Evolutionary conservation across 2,329 filamentous ascomycete species (phyloP).

Genomic region (Aspergillus niger): DNA sequence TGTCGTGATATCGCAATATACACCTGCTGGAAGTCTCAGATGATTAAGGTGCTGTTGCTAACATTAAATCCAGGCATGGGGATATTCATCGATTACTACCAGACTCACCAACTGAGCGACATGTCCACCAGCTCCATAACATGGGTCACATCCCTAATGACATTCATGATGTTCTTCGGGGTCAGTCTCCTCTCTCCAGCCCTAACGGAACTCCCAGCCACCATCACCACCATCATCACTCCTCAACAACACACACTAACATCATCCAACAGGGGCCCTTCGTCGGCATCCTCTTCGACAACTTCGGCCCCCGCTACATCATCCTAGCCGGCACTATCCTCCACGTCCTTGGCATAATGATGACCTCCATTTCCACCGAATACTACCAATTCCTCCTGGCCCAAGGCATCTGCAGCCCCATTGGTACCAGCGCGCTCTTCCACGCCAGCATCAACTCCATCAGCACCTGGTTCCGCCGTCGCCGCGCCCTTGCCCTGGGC

Average conservation of each 20-base stretch:
- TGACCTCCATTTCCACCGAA: slow-evolving; percentile 53
- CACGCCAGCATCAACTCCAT: slow-evolving; percentile 41
- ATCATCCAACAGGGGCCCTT: slow-evolving; percentile 13
- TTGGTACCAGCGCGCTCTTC: slow-evolving; percentile 54
- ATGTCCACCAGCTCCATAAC: slow-evolving; percentile 14
- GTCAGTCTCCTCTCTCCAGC: slow-evolving; percentile 3
- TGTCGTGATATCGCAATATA: background rate
- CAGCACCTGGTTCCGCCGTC: slow-evolving; percentile 57
- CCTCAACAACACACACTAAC: background rate
- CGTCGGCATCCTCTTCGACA: slow-evolving; percentile 49
- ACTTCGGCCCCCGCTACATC: slow-evolving; percentile 60
- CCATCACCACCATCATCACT: background rate
- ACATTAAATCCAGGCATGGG: slow-evolving; percentile 24
- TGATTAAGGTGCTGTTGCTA: background rate
- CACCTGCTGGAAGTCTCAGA: background rate
- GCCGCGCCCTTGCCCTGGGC: slow-evolving; percentile 56
- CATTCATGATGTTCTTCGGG: slow-evolving; percentile 20
- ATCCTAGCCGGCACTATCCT: slow-evolving; percentile 53
- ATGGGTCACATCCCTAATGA: slow-evolving; percentile 19
- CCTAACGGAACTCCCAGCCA: background rate
- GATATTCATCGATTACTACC: slow-evolving; percentile 30
- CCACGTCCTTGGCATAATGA: slow-evolving; percentile 61
- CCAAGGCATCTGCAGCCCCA: slow-evolving; percentile 55
- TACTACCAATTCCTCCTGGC: slow-evolving; percentile 60
- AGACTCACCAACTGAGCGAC: slow-evolving; percentile 14